Evolutionary conservation across 2,329 filamentous ascomycete genomes (phyloP).

Genomic region (Pseudogymnoascus sp.): DNA sequence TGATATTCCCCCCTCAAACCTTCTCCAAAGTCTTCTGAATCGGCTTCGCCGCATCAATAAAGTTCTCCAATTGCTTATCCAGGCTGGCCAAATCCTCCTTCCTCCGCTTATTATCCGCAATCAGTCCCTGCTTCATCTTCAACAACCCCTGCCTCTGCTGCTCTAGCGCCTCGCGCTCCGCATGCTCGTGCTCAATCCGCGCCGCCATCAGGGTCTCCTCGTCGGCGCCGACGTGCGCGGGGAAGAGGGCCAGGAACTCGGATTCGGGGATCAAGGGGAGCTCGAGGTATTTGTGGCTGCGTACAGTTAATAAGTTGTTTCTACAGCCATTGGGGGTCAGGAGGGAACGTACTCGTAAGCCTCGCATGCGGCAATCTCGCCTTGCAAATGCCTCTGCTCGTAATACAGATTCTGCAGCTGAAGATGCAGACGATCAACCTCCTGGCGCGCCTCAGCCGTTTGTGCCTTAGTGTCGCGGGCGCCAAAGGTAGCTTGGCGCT

Average conservation of each 20-base stretch:
- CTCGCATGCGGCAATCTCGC: constrained; percentile 85
- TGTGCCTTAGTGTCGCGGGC: constrained; percentile 79
- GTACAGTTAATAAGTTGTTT: constrained; percentile 5
- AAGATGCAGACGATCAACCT: constrained; percentile 85
- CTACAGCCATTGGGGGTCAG: background rate
- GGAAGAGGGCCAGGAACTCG: constrained; percentile 70
- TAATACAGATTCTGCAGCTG: constrained; percentile 95
- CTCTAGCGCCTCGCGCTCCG: constrained; percentile 77
- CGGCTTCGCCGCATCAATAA: constrained; percentile 84
- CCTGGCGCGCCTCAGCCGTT: constrained; percentile 80
- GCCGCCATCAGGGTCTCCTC: constrained; percentile 82
- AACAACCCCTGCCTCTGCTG: constrained; percentile 71
- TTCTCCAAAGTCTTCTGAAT: constrained; percentile 83
- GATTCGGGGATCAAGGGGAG: constrained; percentile 78
- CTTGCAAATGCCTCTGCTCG: constrained; percentile 82
- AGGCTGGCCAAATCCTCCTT: constrained; percentile 89
- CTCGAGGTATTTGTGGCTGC: constrained; percentile 77
- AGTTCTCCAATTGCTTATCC: constrained; percentile 87
- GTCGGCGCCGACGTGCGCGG: constrained; percentile 63
- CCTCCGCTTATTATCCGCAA: constrained; percentile 78
- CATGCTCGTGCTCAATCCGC: constrained; percentile 83
- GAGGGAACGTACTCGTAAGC: constrained; percentile 68
- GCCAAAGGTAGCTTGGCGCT: constrained; percentile 72
- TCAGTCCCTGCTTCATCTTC: constrained; percentile 62
- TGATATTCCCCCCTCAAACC: too few relatives aligned